phyloP scores from a whole-genome alignment of 805 yeast species.

The Candida maltosa region DNA sequence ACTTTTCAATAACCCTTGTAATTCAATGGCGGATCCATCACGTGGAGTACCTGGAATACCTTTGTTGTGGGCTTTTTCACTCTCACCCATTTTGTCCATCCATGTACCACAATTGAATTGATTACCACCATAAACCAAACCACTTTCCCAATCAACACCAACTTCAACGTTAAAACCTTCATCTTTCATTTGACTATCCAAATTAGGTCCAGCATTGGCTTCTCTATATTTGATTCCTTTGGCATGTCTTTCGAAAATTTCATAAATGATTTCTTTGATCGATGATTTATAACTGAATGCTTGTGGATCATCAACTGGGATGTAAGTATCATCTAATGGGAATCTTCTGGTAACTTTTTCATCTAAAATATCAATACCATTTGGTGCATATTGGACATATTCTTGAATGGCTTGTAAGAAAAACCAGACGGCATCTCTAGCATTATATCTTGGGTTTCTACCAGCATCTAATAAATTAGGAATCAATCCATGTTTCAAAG shows the following conservation, averaged over 20 bases:
- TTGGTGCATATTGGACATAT: conserved; percentile 63
- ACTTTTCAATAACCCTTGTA: conserved; percentile 84
- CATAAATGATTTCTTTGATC: conserved; percentile 75
- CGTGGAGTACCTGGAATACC: conserved; percentile 98
- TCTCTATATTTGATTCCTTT: conserved; percentile 83
- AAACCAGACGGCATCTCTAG: conserved; percentile 97
- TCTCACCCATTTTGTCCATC: conserved; percentile 99
- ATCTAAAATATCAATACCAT: conserved; percentile 63
- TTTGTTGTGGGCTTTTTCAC: conserved; percentile 71
- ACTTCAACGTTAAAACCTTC: conserved; percentile 88
- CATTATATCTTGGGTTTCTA: conserved; percentile 89
- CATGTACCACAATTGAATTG: conserved; percentile 96
- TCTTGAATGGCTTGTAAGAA: conserved; percentile 87
- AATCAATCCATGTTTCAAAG: conserved; percentile 90
- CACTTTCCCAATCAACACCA: conserved; percentile 83
- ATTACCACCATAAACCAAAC: conserved; percentile 86
- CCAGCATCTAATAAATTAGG: conserved; percentile 94
- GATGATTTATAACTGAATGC: conserved; percentile 75
- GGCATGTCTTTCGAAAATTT: conserved; percentile 85
- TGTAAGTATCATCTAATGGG: conserved; percentile 82
- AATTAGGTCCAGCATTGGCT: conserved; percentile 87
- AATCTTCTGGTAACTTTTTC: conserved; percentile 78
- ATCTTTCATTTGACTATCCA: conserved; percentile 89
- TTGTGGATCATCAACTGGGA: conserved; percentile 61
- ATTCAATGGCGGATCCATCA: conserved; percentile 94